Evolutionary conservation across 441 rosid genomes (phyloP).

Genomic region (Omphalea diandra): DNA sequence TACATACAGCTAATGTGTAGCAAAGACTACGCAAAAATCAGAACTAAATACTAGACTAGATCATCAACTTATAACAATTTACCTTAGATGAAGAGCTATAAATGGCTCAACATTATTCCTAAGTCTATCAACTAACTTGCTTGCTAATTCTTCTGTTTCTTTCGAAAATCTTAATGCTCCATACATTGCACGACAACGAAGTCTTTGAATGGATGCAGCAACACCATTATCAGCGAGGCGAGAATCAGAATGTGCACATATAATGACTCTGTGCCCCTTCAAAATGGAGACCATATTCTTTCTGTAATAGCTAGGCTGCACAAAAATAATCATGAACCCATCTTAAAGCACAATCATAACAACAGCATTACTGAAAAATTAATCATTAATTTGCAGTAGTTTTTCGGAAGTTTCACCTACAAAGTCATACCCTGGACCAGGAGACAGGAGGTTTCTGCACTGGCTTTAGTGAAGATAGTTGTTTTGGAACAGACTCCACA

Average conservation of each 20-base stretch:
- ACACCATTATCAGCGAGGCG: slow-evolving; percentile 61
- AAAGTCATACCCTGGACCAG: slow-evolving; percentile 61
- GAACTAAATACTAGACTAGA: too few species aligned
- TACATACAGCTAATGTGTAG: too few species aligned
- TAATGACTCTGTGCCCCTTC: slow-evolving; percentile 47
- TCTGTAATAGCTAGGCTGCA: slow-evolving; percentile 56
- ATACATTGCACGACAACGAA: slow-evolving; percentile 61
- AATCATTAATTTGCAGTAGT: too few species aligned
- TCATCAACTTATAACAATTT: not conserved
- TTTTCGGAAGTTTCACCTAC: too few species aligned
- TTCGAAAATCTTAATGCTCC: slow-evolving; percentile 50
- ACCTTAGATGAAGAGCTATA: slow-evolving; percentile 71
- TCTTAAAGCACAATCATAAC: too few species aligned
- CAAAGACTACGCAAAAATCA: too few species aligned
- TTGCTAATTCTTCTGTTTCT: slow-evolving; percentile 46
- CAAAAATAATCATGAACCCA: not conserved
- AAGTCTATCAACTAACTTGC: slow-evolving; percentile 43
- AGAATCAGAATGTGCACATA: slow-evolving; percentile 55
- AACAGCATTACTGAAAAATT: too few species aligned
- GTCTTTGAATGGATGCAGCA: slow-evolving; percentile 49
- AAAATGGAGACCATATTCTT: slow-evolving; percentile 37
- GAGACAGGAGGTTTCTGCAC: slow-evolving; percentile 49
- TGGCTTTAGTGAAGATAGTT: slow-evolving; percentile 36
- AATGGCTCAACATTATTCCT: slow-evolving; percentile 36
- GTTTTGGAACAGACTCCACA: slow-evolving; percentile 48